Conservation (phyloP, 345 rosid species). For the Rhodomyrtus tomentosa region DNA sequence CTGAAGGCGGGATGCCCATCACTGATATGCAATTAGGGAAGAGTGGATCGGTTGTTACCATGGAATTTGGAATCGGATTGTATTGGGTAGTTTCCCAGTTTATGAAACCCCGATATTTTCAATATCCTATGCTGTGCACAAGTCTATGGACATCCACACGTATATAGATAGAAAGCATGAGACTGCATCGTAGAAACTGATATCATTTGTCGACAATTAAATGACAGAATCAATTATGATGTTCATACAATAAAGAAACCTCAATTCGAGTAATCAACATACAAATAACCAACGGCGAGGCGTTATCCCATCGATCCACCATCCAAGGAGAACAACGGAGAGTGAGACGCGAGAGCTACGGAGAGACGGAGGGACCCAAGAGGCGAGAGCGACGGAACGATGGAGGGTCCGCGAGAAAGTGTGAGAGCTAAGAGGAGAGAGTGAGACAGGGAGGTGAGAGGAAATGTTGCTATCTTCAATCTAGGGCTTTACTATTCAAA, state of each 20-base stretch:
- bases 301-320: not conserved
- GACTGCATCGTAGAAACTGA: not conserved
- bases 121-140: not conserved
- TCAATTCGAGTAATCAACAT: not conserved
- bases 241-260: not conserved
- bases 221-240: not conserved
- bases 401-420: no score
- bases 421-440: no score
- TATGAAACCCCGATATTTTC: not conserved
- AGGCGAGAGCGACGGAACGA: no score
- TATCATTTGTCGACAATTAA: not conserved
- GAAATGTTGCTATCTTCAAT: not conserved
- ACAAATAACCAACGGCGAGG: not conserved
- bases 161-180: not conserved
- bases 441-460: not conserved
- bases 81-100: not conserved
- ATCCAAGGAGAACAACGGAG: not conserved
- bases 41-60: not conserved
- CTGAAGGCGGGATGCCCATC: not conserved
- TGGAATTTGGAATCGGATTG: rapidly evolving
- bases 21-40: not conserved
- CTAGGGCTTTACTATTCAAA: not conserved
- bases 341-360: no score
- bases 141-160: not conserved
- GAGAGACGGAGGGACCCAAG: no score